Base-by-base conservation (phyloP, 2,329 filamentous ascomycete genomes). In the Sarocladium oryzae region DNA sequence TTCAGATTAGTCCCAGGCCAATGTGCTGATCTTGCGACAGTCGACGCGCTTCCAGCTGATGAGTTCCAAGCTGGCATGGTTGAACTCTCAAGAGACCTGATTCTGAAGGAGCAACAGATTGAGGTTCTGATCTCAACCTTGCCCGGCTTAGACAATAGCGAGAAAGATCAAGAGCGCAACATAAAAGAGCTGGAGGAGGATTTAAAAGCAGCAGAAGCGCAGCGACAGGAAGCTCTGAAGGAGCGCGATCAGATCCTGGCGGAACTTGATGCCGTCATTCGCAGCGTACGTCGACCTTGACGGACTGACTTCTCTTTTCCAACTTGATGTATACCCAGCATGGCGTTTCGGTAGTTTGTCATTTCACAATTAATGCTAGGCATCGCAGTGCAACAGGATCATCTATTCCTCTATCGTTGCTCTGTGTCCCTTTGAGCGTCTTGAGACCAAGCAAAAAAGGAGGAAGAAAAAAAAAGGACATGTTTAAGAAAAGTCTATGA, bases 51-150 rank as follows among this genome's bases (percentile, higher is more conserved):
- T 23, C 73, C 81, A 1, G 68, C 77, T 9, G 81, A 86, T 37
- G 79, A 81, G 49, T 88, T 89, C 67, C 75, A 78, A 51, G 77
- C 79, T 2, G 81, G 84, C 43, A 78, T 89, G 63, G 74, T 82
- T 54, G 88, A 92, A 65, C 74, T 93, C 50, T 86, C 87, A 33
- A 79, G 81, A 55, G 88, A 92, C 63, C 73, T 93, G 23, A 84
- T 92, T 53, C 66, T 87, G 53, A 89, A 91, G 61, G 85, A 90
- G 60, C 87, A 91, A 69, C 86, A 92, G 69, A 89, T 93, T 55
- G 88, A 93, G 65, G 75, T 81, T 40, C 71, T 93, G 45, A 87
- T 92, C 53, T 85, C 83, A 15, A 80, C 78, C 20, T 74, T 95
- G 2, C 89, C 89, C 0, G 89, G 89, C 0, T 72, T 93, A 20